Evolutionary conservation across 306 rosid genomes (phyloP).

Genomic region (Lathyrus aphaca): DNA sequence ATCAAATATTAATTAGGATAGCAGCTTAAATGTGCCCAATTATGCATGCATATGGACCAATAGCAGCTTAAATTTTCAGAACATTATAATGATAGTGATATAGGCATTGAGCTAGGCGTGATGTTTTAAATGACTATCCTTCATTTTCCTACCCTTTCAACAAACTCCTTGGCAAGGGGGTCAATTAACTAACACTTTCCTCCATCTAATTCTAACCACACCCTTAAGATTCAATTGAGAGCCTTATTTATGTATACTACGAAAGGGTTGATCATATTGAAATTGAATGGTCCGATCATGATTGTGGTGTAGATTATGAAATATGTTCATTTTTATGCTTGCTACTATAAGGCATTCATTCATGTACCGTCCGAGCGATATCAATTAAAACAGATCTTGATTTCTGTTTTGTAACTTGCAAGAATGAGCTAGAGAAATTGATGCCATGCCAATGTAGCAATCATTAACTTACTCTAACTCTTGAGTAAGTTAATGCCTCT

Average conservation of each 20-base stretch:
- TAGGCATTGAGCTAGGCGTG: conserved; percentile 20
- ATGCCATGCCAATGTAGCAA: conserved; percentile 5
- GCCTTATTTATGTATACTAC: conserved; percentile 6
- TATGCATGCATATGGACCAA: neutral
- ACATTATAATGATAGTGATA: conserved; percentile 20
- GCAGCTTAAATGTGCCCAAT: neutral
- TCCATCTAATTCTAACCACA: conserved; percentile 19
- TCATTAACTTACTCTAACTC: conserved; percentile 11
- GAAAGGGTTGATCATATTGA: neutral
- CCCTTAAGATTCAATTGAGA: conserved; percentile 7
- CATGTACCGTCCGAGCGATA: conserved; percentile 11
- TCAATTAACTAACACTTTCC: conserved; percentile 10
- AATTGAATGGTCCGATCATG: conserved; percentile 27
- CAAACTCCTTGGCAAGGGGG: conserved; percentile 18
- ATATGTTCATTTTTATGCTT: conserved; percentile 26
- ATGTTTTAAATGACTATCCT: conserved; percentile 7
- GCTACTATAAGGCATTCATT: neutral
- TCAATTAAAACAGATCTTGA: conserved; percentile 6
- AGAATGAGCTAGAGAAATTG: conserved; percentile 9
- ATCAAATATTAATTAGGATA: conserved; percentile 20
- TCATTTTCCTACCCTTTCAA: conserved; percentile 1
- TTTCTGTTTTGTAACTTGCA: conserved; percentile 12
- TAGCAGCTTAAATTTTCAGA: neutral
- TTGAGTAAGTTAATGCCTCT: neutral
- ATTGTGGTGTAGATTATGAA: conserved; percentile 13